A percentile compares a stretch with the other conserved stretches of the same genome.
These are phyloP conservation scores for Paraglomus occultum DNA, from an alignment of 192 early-diverging fungal species.

Conservation along the genomic window DNA sequence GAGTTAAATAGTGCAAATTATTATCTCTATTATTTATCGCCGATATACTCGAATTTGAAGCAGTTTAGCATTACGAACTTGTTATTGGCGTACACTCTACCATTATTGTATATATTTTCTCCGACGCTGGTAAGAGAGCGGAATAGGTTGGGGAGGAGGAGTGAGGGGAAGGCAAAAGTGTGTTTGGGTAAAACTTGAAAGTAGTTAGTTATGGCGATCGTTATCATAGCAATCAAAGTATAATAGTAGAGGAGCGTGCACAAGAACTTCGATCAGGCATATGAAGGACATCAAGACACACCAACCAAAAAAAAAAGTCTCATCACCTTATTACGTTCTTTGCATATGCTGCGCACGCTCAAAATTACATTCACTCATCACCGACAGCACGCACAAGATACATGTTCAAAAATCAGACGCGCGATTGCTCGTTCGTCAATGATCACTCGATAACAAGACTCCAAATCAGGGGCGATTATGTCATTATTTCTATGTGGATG, in stretches of 20 bases:
- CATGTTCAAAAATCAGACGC: too few relatives aligned
- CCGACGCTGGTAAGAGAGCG: conserved; percentile 24
- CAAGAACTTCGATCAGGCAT: neutral
- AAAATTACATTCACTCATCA: too few relatives aligned
- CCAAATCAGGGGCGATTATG: conserved; percentile 3
- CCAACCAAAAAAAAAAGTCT: too few relatives aligned
- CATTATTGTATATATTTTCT: conserved; percentile 22
- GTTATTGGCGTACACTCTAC: conserved; percentile 21
- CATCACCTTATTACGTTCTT: too few relatives aligned
- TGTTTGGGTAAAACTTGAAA: neutral
- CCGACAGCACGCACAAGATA: too few relatives aligned
- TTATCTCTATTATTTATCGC: conserved; percentile 27
- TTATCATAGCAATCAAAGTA: neutral
- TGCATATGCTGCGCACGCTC: too few relatives aligned
- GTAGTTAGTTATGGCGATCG: neutral
- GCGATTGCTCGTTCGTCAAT: too few relatives aligned
- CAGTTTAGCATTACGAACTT: conserved; percentile 24
- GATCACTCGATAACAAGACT: neutral
- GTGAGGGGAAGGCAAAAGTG: too few relatives aligned
- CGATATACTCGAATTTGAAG: conserved; percentile 23
- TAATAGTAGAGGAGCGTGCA: neutral
- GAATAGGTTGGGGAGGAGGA: neutral
- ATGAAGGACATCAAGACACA: too few relatives aligned
- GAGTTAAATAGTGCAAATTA: conserved; percentile 16
- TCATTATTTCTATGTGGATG: neutral